Base-by-base conservation (phyloP, 208 protist genomes). In the Trypanosoma boissoni region DNA sequence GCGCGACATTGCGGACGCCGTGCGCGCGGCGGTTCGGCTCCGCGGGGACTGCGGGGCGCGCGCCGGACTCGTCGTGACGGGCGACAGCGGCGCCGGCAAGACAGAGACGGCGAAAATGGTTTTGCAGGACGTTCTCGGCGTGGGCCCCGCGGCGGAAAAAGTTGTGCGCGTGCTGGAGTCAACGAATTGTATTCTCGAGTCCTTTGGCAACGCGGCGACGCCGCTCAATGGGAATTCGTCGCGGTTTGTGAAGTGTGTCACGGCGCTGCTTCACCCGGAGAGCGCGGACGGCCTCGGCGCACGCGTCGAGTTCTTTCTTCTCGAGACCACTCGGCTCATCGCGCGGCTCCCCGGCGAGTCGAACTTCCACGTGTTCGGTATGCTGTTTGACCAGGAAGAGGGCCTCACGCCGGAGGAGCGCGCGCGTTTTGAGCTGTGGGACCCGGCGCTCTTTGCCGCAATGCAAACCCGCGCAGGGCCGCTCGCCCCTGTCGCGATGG, bases 41-140 rank as follows among this genome's bases (percentile, higher is more conserved):
- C n/a, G n/a, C n/a, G n/a, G n/a, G n/a, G n/a, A n/a, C n/a, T n/a
- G n/a, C n/a, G n/a, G n/a, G n/a, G n/a, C n/a, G n/a, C n/a, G n/a
- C n/a, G 55, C 49, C 3, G 55, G 43, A 36, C 57, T 81, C 41
- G 26, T 83, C 27, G 63, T 86, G 34, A 75, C 61, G 10, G 84
- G 84, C 21, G 80, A 84, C 27, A 78, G 65, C n/a, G 84, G 84
- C 10, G 80, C 84, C 9, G 84, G 84, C 36, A 91, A 91, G 67
- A 91, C 80, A 20, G 83, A 90, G 63, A 66, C 64, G 2, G 41
- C 43, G 24, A 69, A 69, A 36, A 4, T 63, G 18, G 55, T 69
- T 23, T 54, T 69, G 29, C 31, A 23, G 4, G 28, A 63, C 36
- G 23, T 69, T 3, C 58, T 64, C 41, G 26, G 31, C 26, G 16